Evolutionary conservation across 2,329 filamentous ascomycete genomes (phyloP), one percentile per base, ranked within the genome.

Genomic region (Zymoseptoria passerinii): DNA sequence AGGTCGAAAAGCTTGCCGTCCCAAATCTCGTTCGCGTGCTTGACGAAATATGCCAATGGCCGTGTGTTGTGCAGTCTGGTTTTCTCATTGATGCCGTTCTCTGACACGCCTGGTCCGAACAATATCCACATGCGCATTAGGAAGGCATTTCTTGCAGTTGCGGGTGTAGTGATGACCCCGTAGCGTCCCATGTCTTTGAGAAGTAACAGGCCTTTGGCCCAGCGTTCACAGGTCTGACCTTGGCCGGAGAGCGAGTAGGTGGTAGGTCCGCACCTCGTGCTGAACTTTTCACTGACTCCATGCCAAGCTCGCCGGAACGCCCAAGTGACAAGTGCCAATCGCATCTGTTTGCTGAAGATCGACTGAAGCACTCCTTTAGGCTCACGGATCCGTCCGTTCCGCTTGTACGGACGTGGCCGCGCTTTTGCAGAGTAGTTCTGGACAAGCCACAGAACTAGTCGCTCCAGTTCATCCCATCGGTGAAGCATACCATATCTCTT

Each of bases 401-500:
- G 19, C 28, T 13, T 48, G 28, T 40, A 8, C 23, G 18, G 28
- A 28, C 18, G 20, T n/a, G 28, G 18, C 4, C 50, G 16, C 27
- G 40, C 48, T 13, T 28, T 28, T 9, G 55, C 16, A 28, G 29
- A 23, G 48, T 67, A 67, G 10, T 58, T 58, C 9, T 63, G 67
- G 4, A 76, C 74, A 3, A 87, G 74, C 81, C 77, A 81, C 50
- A 80, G 64, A 10, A 78, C 74, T 27, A 85, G 72, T 20, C 76
- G 75, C 58, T 76, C 74, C 6, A 86, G 71, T 29, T 81, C 79
- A 13, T 77, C 67, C 66, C 83, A 77, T 16, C 77, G 74, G 7
- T 78, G 74, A 8, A 73, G 68, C 80, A 83, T 85, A 3, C 84
- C 85, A 51, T 82, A 77, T 28, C 83, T 78, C 51, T 81, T 81